phyloP scores from a whole-genome alignment of 2,329 filamentous ascomycete species.

The Xylariaceae sp. region DNA sequence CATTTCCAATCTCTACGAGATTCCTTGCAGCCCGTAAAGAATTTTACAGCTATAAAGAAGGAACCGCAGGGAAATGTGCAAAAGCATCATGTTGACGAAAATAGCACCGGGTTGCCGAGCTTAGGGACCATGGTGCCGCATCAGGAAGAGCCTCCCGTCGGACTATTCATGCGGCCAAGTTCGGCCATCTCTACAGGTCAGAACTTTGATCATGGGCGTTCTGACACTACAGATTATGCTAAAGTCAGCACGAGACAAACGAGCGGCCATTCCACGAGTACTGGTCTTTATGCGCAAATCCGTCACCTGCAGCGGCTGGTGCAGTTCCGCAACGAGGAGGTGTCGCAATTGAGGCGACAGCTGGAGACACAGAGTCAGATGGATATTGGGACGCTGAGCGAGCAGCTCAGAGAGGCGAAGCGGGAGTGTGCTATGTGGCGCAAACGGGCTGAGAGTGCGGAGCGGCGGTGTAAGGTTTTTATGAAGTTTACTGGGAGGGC shows the following conservation, averaged over 20 bases:
- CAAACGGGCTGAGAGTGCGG: constrained; percentile 53
- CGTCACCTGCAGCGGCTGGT: constrained; percentile 48
- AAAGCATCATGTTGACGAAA: constrained; percentile 14
- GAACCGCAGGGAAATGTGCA: constrained; percentile 14
- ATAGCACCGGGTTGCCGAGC: constrained; percentile 26
- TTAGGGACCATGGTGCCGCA: constrained; percentile 40
- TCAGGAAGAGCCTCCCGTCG: constrained; percentile 38
- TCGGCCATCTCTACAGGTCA: constrained; percentile 23
- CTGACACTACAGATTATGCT: too few species aligned
- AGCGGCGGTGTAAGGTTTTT: constrained; percentile 49
- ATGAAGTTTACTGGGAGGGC: constrained; percentile 39
- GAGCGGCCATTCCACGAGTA: constrained; percentile 28
- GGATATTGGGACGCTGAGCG: constrained; percentile 45
- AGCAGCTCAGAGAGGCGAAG: constrained; percentile 45
- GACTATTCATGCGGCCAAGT: constrained; percentile 36
- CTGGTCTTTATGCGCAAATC: constrained; percentile 46
- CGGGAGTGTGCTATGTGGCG: constrained; percentile 50
- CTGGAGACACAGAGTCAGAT: constrained; percentile 43
- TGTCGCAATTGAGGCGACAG: constrained; percentile 42
- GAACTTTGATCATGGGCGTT: background rate
- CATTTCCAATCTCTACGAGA: constrained; percentile 16
- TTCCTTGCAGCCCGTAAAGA: constrained; percentile 16
- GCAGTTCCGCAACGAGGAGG: constrained; percentile 45
- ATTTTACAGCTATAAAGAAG: constrained; percentile 18
- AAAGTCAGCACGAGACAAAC: background rate